Base-by-base conservation (phyloP, 2,329 filamentous ascomycete genomes). In the Aspergillus tanneri region DNA sequence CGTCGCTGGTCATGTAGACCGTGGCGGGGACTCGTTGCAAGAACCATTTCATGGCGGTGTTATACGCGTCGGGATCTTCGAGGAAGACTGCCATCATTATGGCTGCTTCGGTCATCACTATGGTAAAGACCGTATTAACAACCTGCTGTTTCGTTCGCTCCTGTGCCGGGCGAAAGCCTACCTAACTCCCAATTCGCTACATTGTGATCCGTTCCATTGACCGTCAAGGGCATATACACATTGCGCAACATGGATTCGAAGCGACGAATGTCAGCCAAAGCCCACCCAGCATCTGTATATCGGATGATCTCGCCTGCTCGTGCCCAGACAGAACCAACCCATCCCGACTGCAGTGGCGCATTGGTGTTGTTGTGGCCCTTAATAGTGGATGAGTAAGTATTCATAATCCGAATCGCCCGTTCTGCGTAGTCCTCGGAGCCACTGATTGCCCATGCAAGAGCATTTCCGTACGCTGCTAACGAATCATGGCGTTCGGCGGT, bases 301-400 rank as follows among this genome's bases (percentile, higher is more conserved):
- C 38, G 38, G 22, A 41, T 28, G 12, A 41, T 11, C 14, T 41
- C 38, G 6, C n/a, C 38, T n/a, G 38, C n/a, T 19, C 38, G 38
- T 11, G 38, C 23, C 38, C 38, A 41, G 4, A 27, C 23, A 1
- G 38, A 27, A 10, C 23, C 38, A 6, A 28, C 38, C 38, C 38
- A 41, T 8, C 38, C 38, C 5, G 38, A 14, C 14, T 41, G 38
- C 3, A 41, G 22, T 21, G 38, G 38, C n/a, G 38, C 38, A n/a
- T 41, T 41, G 22, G 38, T 10, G 23, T 41, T 41, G 19, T 41
- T 41, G 22, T 41, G 38, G 7, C 23, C 38, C 19, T 41, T 16
- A 14, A 41, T 27, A 1, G 38, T 41, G n/a, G 23, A 27, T 2
- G 38, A 9, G 11, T 28, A 41, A 4, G 24, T 4, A 22, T 41